Conservation (phyloP, 805 yeast genomes). For the Alloascoidea hylecoeti region DNA sequence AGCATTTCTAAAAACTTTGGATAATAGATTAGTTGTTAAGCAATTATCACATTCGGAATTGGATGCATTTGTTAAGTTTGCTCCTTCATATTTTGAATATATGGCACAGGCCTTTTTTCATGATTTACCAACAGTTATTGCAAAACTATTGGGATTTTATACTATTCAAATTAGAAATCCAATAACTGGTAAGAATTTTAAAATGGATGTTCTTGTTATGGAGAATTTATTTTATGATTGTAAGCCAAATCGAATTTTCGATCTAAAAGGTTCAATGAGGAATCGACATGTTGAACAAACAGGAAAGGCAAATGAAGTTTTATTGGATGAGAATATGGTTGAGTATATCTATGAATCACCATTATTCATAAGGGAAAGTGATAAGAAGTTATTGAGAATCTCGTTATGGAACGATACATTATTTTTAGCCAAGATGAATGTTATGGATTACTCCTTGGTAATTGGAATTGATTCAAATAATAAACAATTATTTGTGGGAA, state of each 20-base stretch:
- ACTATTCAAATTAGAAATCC: constrained; percentile 83
- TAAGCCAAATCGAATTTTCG: constrained; percentile 77
- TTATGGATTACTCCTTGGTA: constrained; percentile 94
- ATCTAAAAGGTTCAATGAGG: constrained; percentile 95
- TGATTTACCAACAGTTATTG: constrained; percentile 86
- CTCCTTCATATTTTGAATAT: constrained; percentile 93
- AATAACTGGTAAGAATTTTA: constrained; percentile 58
- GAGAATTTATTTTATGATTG: constrained; percentile 84
- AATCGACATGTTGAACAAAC: constrained; percentile 95
- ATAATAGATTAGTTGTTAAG: constrained; percentile 79
- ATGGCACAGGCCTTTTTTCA: constrained; percentile 92
- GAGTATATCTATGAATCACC: constrained; percentile 96
- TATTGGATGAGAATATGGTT: constrained; percentile 95
- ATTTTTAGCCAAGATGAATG: constrained; percentile 91
- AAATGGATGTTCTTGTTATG: constrained; percentile 89
- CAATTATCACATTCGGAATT: constrained; percentile 79
- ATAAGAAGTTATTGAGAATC: constrained; percentile 72
- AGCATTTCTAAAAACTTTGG: constrained; percentile 82
- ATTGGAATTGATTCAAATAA: constrained; percentile 69
- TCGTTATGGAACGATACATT: constrained; percentile 92
- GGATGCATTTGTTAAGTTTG: constrained; percentile 89
- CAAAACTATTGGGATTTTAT: constrained; percentile 90
- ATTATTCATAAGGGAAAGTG: constrained; percentile 82
- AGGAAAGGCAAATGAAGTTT: constrained; percentile 87
- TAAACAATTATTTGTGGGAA: constrained; percentile 73